phyloP scores from a whole-genome alignment of 1,284 basidiomycete species.

The Xanthoconium separans region DNA sequence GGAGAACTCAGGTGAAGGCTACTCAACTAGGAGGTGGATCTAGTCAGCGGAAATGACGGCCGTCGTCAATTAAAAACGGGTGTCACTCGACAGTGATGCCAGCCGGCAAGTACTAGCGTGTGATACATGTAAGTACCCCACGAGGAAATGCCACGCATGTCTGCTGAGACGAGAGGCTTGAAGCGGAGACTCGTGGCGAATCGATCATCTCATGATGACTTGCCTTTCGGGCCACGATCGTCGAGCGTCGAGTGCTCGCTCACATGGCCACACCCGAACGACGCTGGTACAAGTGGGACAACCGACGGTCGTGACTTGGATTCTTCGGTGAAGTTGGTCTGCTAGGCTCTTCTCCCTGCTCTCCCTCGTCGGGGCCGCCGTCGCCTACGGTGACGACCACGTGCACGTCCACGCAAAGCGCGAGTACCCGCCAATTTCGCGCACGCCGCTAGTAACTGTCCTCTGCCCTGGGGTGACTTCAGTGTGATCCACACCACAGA shows the following conservation, averaged over 20 bases:
- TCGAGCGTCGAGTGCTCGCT: no score
- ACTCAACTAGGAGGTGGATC: no score
- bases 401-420: constrained; percentile 39
- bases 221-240: neutral
- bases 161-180: no score
- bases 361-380: constrained; percentile 19
- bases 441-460: constrained; percentile 57
- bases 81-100: no score
- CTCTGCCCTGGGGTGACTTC: constrained; percentile 75
- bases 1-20: no score
- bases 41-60: no score
- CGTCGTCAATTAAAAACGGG: no score
- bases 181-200: no score
- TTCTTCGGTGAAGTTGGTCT: neutral
- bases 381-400: constrained; percentile 31
- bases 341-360: constrained; percentile 20
- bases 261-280: neutral
- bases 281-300: neutral
- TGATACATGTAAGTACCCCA: no score
- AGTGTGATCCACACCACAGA: constrained; percentile 80
- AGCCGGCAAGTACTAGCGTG: no score
- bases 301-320: neutral
- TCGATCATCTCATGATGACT: neutral
- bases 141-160: no score
- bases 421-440: constrained; percentile 41